Evolutionary conservation across 805 yeast species (phyloP).

Genomic region (Yarrowia sp.): DNA sequence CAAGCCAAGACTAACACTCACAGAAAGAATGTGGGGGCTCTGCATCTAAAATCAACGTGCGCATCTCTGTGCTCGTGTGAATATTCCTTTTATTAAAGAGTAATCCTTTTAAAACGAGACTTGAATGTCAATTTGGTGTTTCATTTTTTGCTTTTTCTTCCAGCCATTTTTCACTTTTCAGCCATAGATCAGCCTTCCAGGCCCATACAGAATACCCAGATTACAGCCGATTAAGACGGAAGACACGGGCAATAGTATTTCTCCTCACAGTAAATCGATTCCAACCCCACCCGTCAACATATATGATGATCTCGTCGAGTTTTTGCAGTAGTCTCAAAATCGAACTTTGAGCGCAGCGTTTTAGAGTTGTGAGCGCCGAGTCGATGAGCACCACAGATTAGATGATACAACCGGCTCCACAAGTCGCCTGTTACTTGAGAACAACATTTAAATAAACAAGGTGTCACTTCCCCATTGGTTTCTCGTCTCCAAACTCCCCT

Average conservation of each 20-base stretch:
- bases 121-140: too few relatives aligned
- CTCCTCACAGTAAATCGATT: neutral
- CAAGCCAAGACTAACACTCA: too few relatives aligned
- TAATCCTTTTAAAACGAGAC: too few relatives aligned
- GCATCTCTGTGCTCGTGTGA: neutral
- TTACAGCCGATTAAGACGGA: neutral
- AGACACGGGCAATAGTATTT: neutral
- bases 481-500: neutral
- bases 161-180: neutral
- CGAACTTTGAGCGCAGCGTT: slow-evolving; percentile 16
- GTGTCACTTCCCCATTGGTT: neutral
- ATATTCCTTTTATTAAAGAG: neutral
- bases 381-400: neutral
- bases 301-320: neutral
- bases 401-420: neutral
- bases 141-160: neutral
- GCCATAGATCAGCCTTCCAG: neutral
- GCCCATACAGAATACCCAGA: neutral
- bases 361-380: slow-evolving; percentile 7
- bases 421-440: too few relatives aligned
- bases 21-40: neutral
- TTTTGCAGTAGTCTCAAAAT: neutral
- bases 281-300: neutral
- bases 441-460: too few relatives aligned
- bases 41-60: neutral